A percentile compares a stretch with the other conserved stretches of the same genome.
Conservation (phyloP, 768 basidiomycete species). For the Suillus variegatus region DNA sequence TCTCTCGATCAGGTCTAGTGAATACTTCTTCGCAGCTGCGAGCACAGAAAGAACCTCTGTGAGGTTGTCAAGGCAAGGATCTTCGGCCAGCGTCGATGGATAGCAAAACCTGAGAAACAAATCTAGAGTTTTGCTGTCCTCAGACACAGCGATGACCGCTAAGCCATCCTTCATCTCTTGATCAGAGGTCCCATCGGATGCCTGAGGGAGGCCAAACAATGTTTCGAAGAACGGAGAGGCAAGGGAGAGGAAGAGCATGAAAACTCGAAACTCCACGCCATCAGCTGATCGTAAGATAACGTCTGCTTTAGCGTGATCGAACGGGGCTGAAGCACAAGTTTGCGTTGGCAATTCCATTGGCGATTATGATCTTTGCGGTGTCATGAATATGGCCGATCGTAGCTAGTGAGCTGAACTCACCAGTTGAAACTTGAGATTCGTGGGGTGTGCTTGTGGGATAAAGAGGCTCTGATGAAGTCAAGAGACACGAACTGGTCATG, state of each 20-base stretch:
- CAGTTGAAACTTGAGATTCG: background rate
- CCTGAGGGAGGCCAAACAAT: conserved; percentile 29
- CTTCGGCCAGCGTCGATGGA: conserved; percentile 23
- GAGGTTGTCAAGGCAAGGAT: conserved; percentile 19
- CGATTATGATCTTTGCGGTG: background rate
- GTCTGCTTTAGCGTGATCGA: conserved; percentile 13
- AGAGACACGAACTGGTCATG: background rate
- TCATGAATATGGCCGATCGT: background rate
- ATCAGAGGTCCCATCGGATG: conserved; percentile 8
- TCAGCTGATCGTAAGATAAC: conserved; percentile 21
- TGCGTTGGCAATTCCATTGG: background rate
- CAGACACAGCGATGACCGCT: conserved; percentile 18
- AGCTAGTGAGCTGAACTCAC: background rate
- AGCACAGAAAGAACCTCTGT: conserved; percentile 22
- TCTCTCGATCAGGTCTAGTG: conserved; percentile 10
- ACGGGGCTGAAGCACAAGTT: conserved; percentile 6
- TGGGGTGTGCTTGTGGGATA: background rate
- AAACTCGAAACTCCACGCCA: conserved; percentile 27
- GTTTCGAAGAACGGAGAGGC: conserved; percentile 31
- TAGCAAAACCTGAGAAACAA: conserved; percentile 25
- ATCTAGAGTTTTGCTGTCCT: conserved; percentile 19
- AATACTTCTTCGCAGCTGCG: conserved; percentile 29
- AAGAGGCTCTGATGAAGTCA: background rate
- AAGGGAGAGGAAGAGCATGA: conserved; percentile 27
- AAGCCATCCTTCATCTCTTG: conserved; percentile 8